phyloP scores from a whole-genome alignment of 345 rosid species.

The Salix viminalis region DNA sequence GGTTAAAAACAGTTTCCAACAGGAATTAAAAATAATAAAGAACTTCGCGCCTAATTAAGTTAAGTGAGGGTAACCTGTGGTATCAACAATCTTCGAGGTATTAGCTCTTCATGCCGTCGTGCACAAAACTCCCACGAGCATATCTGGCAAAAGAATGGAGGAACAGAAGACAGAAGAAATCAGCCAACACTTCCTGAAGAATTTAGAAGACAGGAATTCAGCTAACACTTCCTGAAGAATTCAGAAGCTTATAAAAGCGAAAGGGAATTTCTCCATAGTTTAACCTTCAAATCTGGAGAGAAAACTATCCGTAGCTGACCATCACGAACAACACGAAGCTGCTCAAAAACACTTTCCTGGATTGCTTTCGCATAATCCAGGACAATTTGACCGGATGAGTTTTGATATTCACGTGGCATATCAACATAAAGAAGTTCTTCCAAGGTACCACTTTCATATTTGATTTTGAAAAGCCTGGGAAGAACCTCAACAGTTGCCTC shows the following conservation, averaged over 20 bases:
- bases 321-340: conserved; percentile 98
- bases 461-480: conserved; percentile 96
- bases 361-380: conserved; percentile 97
- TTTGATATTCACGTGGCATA: conserved; percentile 93
- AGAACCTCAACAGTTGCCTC: conserved; percentile 98
- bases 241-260: not conserved
- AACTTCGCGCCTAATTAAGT: not conserved
- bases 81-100: conserved; percentile 79
- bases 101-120: conserved; percentile 94
- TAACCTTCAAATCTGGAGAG: conserved; percentile 90
- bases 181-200: not conserved
- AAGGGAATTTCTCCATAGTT: not conserved
- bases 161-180: conserved; percentile 1
- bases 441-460: conserved; percentile 95
- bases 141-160: conserved; percentile 43
- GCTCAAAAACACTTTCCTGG: conserved; percentile 98
- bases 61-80: conserved; percentile 62
- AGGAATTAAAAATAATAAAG: not conserved
- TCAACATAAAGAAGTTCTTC: conserved; percentile 95
- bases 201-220: not conserved
- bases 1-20: not conserved
- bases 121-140: conserved; percentile 99
- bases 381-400: conserved; percentile 87
- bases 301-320: conserved; percentile 93
- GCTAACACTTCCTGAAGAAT: not conserved